Evolutionary conservation across 352 stramenopile genomes (phyloP).

Genomic region (Globisporangium alternatum): DNA sequence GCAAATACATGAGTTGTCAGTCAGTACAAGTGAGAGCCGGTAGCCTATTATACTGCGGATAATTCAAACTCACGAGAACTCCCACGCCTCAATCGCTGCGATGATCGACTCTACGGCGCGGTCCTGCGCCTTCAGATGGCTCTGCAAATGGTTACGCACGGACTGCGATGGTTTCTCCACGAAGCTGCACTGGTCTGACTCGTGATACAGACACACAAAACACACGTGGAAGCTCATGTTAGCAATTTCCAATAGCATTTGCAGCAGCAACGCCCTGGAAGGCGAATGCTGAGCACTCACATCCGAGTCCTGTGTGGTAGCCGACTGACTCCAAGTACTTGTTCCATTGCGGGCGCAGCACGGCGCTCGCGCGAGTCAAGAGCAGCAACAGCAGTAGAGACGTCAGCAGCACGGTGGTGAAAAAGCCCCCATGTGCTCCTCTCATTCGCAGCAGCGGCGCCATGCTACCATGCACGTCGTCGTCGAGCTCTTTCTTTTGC

Average conservation of each 20-base stretch:
- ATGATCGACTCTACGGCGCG: conserved; percentile 62
- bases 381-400: neutral
- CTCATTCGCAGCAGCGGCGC: neutral
- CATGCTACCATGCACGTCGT: neutral
- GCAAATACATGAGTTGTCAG: neutral
- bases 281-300: conserved; percentile 24
- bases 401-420: neutral
- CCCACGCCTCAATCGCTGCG: conserved; percentile 72
- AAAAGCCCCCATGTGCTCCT: neutral
- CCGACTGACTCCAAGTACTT: conserved; percentile 37
- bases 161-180: conserved; percentile 64
- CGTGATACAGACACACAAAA: neutral
- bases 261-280: neutral
- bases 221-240: neutral
- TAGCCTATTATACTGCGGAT: neutral
- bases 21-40: conserved; percentile 6
- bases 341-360: conserved; percentile 10
- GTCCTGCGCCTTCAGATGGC: conserved; percentile 65
- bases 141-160: conserved; percentile 47
- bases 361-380: neutral
- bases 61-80: conserved; percentile 59
- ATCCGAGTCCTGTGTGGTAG: conserved; percentile 48
- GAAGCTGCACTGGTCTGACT: conserved; percentile 62
- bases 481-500: neutral
- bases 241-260: neutral